These are phyloP conservation scores for Flaveria trinervia DNA, from an alignment of 129 eudicot genomes.

Conservation along the genomic window DNA sequence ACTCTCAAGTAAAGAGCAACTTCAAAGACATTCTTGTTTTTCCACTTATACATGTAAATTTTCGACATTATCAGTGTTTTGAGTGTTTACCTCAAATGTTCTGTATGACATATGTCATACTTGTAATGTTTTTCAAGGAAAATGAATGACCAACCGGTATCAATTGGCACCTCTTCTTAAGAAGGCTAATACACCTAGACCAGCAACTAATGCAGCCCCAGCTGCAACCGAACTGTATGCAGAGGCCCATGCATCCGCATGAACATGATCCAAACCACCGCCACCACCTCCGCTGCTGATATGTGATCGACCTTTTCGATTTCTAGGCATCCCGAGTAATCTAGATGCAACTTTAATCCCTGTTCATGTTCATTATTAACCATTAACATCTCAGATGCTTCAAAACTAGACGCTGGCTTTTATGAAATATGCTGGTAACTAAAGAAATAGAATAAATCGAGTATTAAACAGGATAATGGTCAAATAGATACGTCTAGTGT, in stretches of 20 bases:
- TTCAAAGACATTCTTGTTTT: constrained; percentile 19
- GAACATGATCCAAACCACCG: constrained; percentile 66
- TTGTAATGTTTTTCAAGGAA: neutral
- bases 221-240: constrained; percentile 94
- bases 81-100: constrained; percentile 21
- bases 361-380: constrained; percentile 31
- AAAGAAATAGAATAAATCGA: neutral
- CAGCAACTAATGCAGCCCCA: constrained; percentile 94
- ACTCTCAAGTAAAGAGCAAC: constrained; percentile 26
- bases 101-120: constrained; percentile 17
- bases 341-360: constrained; percentile 83
- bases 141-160: neutral
- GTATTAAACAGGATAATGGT: neutral
- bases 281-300: constrained; percentile 16
- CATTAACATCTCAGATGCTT: constrained; percentile 19
- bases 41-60: constrained; percentile 6
- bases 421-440: neutral
- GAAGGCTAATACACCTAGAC: constrained; percentile 82
- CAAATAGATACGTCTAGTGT: neutral
- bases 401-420: neutral
- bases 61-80: constrained; percentile 37
- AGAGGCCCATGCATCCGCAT: constrained; percentile 92
- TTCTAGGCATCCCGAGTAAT: constrained; percentile 55
- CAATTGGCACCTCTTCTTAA: constrained; percentile 63
- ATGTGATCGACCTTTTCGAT: constrained; percentile 42